phyloP scores from a whole-genome alignment of 441 rosid genomes.

The Arabidopsis lyrata region DNA sequence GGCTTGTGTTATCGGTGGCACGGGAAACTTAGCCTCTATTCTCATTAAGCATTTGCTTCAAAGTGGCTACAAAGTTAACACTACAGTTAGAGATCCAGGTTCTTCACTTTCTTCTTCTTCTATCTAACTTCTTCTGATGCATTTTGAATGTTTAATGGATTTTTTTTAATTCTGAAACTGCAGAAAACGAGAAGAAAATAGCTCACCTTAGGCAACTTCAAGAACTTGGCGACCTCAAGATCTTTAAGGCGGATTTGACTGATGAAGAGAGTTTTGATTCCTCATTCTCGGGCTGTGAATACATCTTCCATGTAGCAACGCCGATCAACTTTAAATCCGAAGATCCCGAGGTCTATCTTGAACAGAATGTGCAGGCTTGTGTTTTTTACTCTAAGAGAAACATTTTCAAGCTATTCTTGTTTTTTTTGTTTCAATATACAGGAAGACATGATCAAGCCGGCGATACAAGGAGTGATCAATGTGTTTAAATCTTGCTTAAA shows the following conservation, averaged over 20 bases:
- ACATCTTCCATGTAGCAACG: constrained; percentile 90
- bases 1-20: constrained; percentile 87
- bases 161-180: background rate
- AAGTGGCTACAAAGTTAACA: constrained; percentile 76
- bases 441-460: constrained; percentile 94
- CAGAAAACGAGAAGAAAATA: constrained; percentile 70
- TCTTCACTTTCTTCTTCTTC: background rate
- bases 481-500: constrained; percentile 73
- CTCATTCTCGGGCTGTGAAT: constrained; percentile 65
- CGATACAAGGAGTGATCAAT: constrained; percentile 76
- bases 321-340: constrained; percentile 87
- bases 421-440: constrained; percentile 28
- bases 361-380: constrained; percentile 9
- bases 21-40: constrained; percentile 75
- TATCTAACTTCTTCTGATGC: too few relatives aligned
- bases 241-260: constrained; percentile 72
- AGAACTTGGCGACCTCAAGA: constrained; percentile 65
- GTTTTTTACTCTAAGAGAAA: background rate
- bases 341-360: constrained; percentile 79
- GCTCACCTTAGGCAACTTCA: constrained; percentile 60
- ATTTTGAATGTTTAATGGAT: constrained; percentile 17
- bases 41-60: constrained; percentile 70
- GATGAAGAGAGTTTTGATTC: constrained; percentile 68
- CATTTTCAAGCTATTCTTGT: background rate
- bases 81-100: constrained; percentile 91